Percentiles rank a stretch among this genome's conserved stretches.
Conservation (phyloP, 2,329 filamentous ascomycete species). For the Drechmeria coniospora region DNA sequence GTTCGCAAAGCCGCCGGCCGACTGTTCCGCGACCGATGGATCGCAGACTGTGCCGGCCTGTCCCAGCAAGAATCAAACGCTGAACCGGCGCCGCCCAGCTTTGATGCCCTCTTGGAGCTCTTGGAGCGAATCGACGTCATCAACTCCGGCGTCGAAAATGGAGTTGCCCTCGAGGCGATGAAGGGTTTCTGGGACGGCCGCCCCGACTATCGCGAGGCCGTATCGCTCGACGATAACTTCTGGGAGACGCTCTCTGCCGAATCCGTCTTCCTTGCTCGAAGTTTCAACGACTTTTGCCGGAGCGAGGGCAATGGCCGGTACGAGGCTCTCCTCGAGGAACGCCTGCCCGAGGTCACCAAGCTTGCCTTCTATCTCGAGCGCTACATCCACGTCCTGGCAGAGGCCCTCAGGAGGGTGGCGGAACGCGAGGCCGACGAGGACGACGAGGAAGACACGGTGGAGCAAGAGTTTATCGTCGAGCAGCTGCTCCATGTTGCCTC, state of each 20-base stretch:
- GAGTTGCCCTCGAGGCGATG: constrained; percentile 89
- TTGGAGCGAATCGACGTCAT: constrained; percentile 88
- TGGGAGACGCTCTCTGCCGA: constrained; percentile 75
- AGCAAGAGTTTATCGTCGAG: constrained; percentile 90
- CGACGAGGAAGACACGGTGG: constrained; percentile 70
- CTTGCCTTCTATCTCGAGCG: constrained; percentile 76
- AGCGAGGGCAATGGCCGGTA: constrained; percentile 58
- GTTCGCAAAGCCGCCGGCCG: constrained; percentile 84
- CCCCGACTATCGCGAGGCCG: constrained; percentile 61
- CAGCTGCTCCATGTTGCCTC: constrained; percentile 85
- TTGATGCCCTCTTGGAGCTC: constrained; percentile 77
- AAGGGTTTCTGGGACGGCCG: constrained; percentile 89
- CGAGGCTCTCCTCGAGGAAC: constrained; percentile 69
- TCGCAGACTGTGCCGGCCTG: constrained; percentile 76
- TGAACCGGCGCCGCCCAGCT: constrained; percentile 47
- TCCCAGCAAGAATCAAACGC: constrained; percentile 41
- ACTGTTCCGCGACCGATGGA: constrained; percentile 91
- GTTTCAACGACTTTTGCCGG: constrained; percentile 87
- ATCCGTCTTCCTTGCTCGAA: constrained; percentile 77
- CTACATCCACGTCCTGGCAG: constrained; percentile 55
- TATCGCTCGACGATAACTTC: constrained; percentile 58
- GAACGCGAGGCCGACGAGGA: constrained; percentile 41
- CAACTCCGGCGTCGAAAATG: constrained; percentile 77
- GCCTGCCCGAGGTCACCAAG: constrained; percentile 86
- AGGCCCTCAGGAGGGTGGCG: constrained; percentile 43